Conservation (phyloP, 164 flowering plant genomes). For the Aristolochia fimbriata region DNA sequence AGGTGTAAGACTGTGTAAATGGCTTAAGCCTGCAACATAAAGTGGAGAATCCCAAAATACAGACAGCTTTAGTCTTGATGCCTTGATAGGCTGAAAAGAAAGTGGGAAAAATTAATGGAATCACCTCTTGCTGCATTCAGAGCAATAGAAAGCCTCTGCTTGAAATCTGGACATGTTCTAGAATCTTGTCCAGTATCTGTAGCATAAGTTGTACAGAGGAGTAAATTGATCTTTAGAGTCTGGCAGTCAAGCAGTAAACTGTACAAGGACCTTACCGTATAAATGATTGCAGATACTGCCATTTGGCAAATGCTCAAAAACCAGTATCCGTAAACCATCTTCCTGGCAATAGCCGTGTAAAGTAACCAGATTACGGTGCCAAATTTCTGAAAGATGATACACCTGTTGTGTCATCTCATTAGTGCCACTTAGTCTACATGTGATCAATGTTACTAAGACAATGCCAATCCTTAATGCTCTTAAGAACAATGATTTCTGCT, state of each 20-base stretch:
- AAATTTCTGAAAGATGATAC: constrained; percentile 30
- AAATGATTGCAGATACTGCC: constrained; percentile 60
- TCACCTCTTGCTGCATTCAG: constrained; percentile 71
- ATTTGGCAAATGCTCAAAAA: constrained; percentile 58
- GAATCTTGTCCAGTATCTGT: constrained; percentile 33
- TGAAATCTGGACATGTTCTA: constrained; percentile 48
- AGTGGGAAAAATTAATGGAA: background rate
- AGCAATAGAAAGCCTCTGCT: constrained; percentile 62
- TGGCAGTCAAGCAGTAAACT: background rate
- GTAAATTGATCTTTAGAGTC: background rate
- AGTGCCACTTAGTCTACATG: constrained; percentile 1
- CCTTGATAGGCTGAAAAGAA: background rate
- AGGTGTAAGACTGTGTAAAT: constrained; percentile 50
- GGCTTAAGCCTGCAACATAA: constrained; percentile 42
- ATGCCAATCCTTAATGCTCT: too few relatives aligned
- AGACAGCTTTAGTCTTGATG: background rate
- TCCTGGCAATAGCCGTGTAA: constrained; percentile 68
- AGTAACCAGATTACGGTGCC: constrained; percentile 48
- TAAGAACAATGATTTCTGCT: too few relatives aligned
- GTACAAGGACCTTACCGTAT: constrained; percentile 36
- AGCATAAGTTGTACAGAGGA: constrained; percentile 1
- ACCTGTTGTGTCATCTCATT: constrained; percentile 31
- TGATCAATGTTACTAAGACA: background rate
- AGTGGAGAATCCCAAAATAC: background rate
- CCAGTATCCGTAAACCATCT: constrained; percentile 45